Base-by-base conservation (phyloP, 345 rosid genomes). In the Jatropha curcas region DNA sequence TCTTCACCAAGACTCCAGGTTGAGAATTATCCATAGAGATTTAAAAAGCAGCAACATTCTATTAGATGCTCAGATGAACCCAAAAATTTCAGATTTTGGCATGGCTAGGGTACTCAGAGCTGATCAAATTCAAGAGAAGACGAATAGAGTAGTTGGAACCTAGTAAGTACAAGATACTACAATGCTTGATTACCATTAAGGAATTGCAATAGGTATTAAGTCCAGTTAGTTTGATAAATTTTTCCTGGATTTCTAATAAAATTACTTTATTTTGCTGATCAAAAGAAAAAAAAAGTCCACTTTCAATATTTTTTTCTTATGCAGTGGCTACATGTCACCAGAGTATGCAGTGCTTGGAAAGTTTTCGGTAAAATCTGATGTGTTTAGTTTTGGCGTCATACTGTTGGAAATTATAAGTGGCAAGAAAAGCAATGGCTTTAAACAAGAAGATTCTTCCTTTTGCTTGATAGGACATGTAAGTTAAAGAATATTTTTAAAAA, bases 301-400 rank as follows among this genome's bases (percentile, higher is more conserved):
- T n/a, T n/a, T n/a, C n/a, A n/a, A n/a, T n/a, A n/a, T n/a, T n/a
- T n/a, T 48, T 48, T 48, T 48, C 52, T 17, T 48, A 13, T 48
- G n/a, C 52, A 48, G 52, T 16, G 52, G 52, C n/a, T 48, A 48
- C 17, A 48, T 48, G 90, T 65, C 87, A 30, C 86, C 81, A 0
- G 83, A 88, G 72, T 84, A 84, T 74, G 83, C 83, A 48, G 81
- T 86, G 71, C 60, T 59, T 72, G 90, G 87, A 7, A 8, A 50
- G 1, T 85, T 81, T 60, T 88, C 83, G 0, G 77, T 82, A 52
- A 87, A 83, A 68, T 87, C 33, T 0, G 60, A 67, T 50, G 71
- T 67, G 0, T 67, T 50, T 7, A 52, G 60, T 37, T 67, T 67
- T 11, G 48, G 71, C 10, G 60, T 67, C 2, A 2, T 67, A 46